Percentiles rank a stretch among this genome's conserved stretches.
These are phyloP conservation scores for Adenanthera pavonina DNA, from an alignment of 306 rosid genomes.

Conservation along the genomic window DNA sequence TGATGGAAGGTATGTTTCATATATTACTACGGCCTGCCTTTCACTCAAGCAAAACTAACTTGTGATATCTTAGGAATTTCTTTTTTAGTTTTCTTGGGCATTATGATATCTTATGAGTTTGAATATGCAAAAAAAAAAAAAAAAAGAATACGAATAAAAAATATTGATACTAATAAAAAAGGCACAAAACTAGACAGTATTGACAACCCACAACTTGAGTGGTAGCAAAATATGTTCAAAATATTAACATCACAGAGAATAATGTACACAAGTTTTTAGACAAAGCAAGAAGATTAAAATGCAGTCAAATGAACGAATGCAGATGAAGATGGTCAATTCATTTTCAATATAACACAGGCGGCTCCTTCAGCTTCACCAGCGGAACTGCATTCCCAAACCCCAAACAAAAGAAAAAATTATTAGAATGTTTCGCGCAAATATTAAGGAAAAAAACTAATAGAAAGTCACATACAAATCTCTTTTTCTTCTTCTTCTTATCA, in stretches of 20 bases:
- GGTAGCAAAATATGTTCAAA: background rate
- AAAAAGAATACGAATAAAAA: too few species aligned
- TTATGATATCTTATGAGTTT: background rate
- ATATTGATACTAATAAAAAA: too few species aligned
- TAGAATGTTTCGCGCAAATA: background rate
- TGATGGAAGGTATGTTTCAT: too few species aligned
- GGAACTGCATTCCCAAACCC: conserved; percentile 12
- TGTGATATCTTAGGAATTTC: too few species aligned
- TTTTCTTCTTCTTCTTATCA: conserved; percentile 12
- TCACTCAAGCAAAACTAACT: background rate
- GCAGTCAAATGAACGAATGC: background rate
- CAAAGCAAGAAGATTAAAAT: background rate
- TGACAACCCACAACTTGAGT: background rate
- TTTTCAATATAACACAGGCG: background rate
- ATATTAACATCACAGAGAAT: conserved; percentile 6
- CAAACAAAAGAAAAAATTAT: background rate
- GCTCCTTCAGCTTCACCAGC: conserved; percentile 2
- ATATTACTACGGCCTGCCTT: too few species aligned
- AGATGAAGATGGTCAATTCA: background rate
- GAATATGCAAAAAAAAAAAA: background rate
- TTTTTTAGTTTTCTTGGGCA: too few species aligned
- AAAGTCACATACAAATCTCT: conserved; percentile 1
- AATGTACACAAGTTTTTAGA: background rate
- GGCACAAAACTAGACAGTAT: too few species aligned
- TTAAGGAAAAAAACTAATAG: background rate